Evolutionary conservation across 805 yeast genomes (phyloP).

Genomic region (Lipomyces sp.): DNA sequence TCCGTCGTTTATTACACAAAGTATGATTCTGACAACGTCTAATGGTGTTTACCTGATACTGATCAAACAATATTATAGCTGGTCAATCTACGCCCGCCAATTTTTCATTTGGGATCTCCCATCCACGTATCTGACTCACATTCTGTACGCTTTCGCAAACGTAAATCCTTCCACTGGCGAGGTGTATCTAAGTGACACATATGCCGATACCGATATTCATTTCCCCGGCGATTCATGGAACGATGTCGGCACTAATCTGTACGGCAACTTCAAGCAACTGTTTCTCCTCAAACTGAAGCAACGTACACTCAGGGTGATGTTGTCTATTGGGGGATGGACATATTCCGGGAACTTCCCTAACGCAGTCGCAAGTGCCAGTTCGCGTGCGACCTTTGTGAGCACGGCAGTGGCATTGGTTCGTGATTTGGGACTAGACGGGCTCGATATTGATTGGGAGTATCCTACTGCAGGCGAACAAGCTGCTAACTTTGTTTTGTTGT

Average conservation of each 20-base stretch:
- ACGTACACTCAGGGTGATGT: slow-evolving; percentile 57
- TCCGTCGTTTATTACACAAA: slow-evolving; percentile 23
- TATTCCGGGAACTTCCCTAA: slow-evolving; percentile 52
- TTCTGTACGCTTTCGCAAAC: slow-evolving; percentile 77
- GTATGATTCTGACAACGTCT: slow-evolving; percentile 21
- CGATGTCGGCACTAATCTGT: slow-evolving; percentile 14
- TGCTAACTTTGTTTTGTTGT: slow-evolving; percentile 50
- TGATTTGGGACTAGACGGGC: slow-evolving; percentile 71
- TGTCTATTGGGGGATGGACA: slow-evolving; percentile 89
- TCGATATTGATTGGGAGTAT: slow-evolving; percentile 95
- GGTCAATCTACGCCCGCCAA: slow-evolving; percentile 70
- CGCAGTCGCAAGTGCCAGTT: slow-evolving; percentile 47
- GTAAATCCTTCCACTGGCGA: slow-evolving; percentile 60
- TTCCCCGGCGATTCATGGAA: slow-evolving; percentile 22
- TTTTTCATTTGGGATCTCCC: slow-evolving; percentile 54
- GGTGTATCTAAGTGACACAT: slow-evolving; percentile 60
- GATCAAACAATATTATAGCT: slow-evolving; percentile 47
- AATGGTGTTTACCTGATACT: not conserved
- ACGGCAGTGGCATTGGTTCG: slow-evolving; percentile 56
- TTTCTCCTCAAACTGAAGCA: slow-evolving; percentile 52
- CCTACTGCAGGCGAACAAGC: slow-evolving; percentile 61
- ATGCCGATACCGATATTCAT: slow-evolving; percentile 54
- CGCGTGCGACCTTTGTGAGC: slow-evolving; percentile 54
- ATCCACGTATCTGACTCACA: slow-evolving; percentile 55
- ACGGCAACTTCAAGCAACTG: slow-evolving; percentile 59